These are phyloP conservation scores for Ustilago sp. DNA, from an alignment of 1,284 basidiomycete genomes.

Conservation along the genomic window DNA sequence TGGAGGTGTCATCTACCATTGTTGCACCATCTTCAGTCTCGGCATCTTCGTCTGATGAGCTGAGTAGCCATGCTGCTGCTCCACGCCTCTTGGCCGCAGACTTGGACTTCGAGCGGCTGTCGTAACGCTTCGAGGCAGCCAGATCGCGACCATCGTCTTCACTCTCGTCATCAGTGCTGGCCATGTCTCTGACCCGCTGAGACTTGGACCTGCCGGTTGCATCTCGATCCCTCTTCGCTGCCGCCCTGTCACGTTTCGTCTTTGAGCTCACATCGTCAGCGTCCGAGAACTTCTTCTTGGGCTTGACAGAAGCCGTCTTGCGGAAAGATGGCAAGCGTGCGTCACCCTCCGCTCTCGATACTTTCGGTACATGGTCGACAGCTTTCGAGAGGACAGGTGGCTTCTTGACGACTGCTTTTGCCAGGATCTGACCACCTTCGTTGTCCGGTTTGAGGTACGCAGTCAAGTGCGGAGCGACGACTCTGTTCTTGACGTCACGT, in stretches of 20 bases:
- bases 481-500: slow-evolving; percentile 78
- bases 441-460: slow-evolving; percentile 73
- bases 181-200: slow-evolving; percentile 2
- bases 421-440: slow-evolving; percentile 67
- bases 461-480: slow-evolving; percentile 76
- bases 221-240: slow-evolving; percentile 8
- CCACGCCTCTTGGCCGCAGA: slow-evolving; percentile 27
- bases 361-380: slow-evolving; percentile 2
- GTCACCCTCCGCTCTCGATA: slow-evolving; percentile 10
- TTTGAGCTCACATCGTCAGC: slow-evolving; percentile 6
- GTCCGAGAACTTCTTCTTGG: slow-evolving; percentile 16
- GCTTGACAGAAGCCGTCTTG: slow-evolving; percentile 16
- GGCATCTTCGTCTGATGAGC: slow-evolving; percentile 26
- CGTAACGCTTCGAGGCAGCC: slow-evolving; percentile 1
- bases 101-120: slow-evolving; percentile 7
- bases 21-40: slow-evolving; percentile 27
- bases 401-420: slow-evolving; percentile 28
- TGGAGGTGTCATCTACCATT: slow-evolving; percentile 16
- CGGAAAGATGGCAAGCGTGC: slow-evolving; percentile 53
- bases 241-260: slow-evolving; percentile 9
- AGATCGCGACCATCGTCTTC: slow-evolving; percentile 7
- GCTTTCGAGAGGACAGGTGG: not conserved
- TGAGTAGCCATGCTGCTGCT: slow-evolving; percentile 22
- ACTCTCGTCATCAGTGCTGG: slow-evolving; percentile 27
- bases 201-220: slow-evolving; percentile 12